Evolutionary conservation across 371 early-diverging fungal genomes (phyloP).

Genomic region (Lichtheimia ramosa): DNA sequence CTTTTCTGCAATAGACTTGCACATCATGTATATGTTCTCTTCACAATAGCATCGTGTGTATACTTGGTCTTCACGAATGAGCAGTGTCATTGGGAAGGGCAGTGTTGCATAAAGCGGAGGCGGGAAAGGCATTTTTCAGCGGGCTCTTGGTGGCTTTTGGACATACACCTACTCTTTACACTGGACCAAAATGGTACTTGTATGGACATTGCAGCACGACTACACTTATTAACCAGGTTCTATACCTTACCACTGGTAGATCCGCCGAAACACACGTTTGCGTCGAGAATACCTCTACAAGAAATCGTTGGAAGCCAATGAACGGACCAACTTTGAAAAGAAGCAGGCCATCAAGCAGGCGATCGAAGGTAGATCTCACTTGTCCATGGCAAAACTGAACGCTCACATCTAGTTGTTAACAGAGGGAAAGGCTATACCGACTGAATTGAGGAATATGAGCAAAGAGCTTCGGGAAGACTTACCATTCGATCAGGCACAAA

Average conservation of each 20-base stretch:
- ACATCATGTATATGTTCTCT: constrained; percentile 45
- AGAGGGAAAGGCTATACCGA: constrained; percentile 88
- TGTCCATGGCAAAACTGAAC: constrained; percentile 26
- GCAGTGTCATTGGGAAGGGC: neutral
- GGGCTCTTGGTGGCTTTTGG: neutral
- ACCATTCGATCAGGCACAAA: constrained; percentile 87
- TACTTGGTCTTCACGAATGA: constrained; percentile 9
- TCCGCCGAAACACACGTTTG: constrained; percentile 80
- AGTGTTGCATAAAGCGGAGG: no score
- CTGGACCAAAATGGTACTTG: neutral
- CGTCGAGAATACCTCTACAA: constrained; percentile 94
- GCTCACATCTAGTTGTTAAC: neutral
- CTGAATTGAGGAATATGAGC: constrained; percentile 80
- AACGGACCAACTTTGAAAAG: constrained; percentile 85
- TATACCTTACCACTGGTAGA: constrained; percentile 34
- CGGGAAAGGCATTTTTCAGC: no score
- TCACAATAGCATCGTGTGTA: constrained; percentile 48
- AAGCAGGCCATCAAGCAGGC: constrained; percentile 93
- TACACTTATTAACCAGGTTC: neutral
- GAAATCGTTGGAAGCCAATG: constrained; percentile 92
- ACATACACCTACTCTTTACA: constrained; percentile 1
- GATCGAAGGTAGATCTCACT: constrained; percentile 68
- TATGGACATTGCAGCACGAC: neutral
- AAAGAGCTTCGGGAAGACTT: constrained; percentile 76
- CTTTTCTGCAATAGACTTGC: constrained; percentile 21